These are phyloP conservation scores for Fraxinus xanthoxyloides DNA, from an alignment of 305 asterid genomes.

Conservation along the genomic window DNA sequence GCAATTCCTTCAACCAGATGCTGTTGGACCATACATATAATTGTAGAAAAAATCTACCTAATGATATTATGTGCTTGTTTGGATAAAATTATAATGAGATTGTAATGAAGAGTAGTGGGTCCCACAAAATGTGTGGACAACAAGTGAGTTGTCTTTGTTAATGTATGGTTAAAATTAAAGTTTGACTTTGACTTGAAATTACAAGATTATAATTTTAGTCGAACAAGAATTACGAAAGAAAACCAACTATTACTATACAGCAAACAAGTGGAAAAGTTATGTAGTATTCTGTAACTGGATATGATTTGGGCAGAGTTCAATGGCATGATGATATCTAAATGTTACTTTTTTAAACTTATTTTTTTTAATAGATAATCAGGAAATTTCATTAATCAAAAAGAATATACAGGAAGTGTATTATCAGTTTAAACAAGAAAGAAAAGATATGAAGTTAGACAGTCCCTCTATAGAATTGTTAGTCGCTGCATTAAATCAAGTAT, in stretches of 20 bases:
- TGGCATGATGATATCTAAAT: background rate
- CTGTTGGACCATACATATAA: background rate
- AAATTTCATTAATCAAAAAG: too few species aligned
- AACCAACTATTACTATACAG: background rate
- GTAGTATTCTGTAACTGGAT: background rate
- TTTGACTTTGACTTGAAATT: background rate
- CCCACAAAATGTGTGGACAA: background rate
- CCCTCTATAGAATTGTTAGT: too few species aligned
- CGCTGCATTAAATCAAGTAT: too few species aligned
- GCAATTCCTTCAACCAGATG: background rate
- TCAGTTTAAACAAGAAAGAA: too few species aligned
- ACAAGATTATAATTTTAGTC: background rate
- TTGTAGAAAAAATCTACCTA: background rate
- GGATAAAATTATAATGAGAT: background rate
- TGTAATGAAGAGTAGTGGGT: too few species aligned
- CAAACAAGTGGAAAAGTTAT: background rate
- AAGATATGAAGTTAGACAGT: too few species aligned
- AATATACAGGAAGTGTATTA: too few species aligned
- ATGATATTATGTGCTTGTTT: background rate
- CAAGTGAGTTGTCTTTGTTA: background rate
- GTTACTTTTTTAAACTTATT: background rate
- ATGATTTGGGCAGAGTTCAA: background rate
- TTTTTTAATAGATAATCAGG: too few species aligned
- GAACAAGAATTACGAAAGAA: background rate
- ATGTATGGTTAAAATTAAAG: background rate